Evolutionary conservation across 2,329 filamentous ascomycete species (phyloP), one percentile per base, ranked within the genome.

Genomic region (Aspergillus quadricinctus): DNA sequence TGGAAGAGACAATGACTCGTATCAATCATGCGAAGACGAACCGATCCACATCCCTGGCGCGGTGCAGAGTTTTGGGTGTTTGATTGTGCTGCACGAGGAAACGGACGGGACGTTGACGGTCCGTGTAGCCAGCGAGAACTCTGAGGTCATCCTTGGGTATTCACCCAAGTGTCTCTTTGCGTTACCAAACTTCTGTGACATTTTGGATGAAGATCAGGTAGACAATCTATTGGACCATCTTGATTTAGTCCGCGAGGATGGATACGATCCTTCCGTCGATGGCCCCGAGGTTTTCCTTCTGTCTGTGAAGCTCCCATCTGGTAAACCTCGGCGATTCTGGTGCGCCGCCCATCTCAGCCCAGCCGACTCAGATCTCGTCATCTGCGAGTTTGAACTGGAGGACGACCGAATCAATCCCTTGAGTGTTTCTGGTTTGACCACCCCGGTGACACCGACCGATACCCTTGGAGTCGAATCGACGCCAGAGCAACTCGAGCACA

Each of bases 351-450:
- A 96, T 66, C 82, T 89, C 55, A 89, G 87, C 52, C 81, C 86
- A 1, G 75, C 78, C 1, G 85, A 91, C 60, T 82, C 85, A 0
- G 83, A 89, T 48, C 72, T 93, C 25, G 78, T 96, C 28, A 88
- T 96, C 9, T 95, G 90, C 77, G 92, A 96, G 67, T 93, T 96
- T 56, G 92, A 96, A 69, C 73, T 91, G 1, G 90, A 96, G 69
- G 88, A 96, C 0, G 91, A 91, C 35, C 89, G 89, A 1, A 76
- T 92, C 10, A 69, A 71, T 37, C 69, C 69, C 0, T 52, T 70
- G 11, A 64, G 65, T 14, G 57, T 63, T 0, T 61, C 63, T 1
- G 64, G 62, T 1, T 49, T 48, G 7, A 48, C 50, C 1, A 63
- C 65, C 0, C 66, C 67, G 0, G 53, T 59, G 2, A 49, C 29